Conservation (phyloP, 495 filamentous ascomycete genomes). For the Hypoxylon trugodes region DNA sequence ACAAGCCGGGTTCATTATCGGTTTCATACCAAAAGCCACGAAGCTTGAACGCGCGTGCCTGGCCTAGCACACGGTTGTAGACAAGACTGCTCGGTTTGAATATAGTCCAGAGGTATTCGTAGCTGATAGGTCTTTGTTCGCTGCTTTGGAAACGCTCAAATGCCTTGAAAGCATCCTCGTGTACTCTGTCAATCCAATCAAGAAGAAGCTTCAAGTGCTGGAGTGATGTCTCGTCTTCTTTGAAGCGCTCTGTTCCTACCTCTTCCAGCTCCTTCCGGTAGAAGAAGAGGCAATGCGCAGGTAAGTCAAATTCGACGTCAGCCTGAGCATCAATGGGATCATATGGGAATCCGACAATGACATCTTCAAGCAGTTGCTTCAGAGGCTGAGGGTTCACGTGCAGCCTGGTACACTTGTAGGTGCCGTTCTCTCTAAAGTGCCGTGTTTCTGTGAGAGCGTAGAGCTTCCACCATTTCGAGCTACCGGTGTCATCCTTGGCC, state of each 20-base stretch:
- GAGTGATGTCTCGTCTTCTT: conserved; percentile 37
- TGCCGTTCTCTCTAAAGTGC: conserved; percentile 10
- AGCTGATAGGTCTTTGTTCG: conserved; percentile 43
- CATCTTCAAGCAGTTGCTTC: conserved; percentile 43
- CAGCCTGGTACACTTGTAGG: conserved; percentile 17
- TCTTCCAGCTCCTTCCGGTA: conserved; percentile 41
- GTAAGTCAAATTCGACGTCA: conserved; percentile 44
- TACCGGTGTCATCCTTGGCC: not conserved
- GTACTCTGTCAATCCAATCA: conserved; percentile 47
- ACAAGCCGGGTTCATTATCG: conserved; percentile 23
- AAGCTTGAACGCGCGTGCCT: conserved; percentile 44
- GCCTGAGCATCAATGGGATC: conserved; percentile 27
- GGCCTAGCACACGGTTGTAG: conserved; percentile 36
- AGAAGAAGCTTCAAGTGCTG: conserved; percentile 45
- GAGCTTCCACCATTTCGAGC: conserved; percentile 19
- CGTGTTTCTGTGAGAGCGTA: conserved; percentile 30
- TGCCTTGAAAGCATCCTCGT: conserved; percentile 46
- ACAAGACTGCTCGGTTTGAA: conserved; percentile 43
- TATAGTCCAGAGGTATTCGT: conserved; percentile 48
- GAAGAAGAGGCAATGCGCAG: conserved; percentile 47
- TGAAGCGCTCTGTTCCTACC: conserved; percentile 41
- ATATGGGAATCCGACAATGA: conserved; percentile 41
- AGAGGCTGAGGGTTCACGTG: conserved; percentile 38
- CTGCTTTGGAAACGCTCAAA: conserved; percentile 37
- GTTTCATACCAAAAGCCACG: conserved; percentile 37